Evolutionary conservation across 2,329 filamentous ascomycete genomes (phyloP).

Genomic region (Cordyceps pruinosa): DNA sequence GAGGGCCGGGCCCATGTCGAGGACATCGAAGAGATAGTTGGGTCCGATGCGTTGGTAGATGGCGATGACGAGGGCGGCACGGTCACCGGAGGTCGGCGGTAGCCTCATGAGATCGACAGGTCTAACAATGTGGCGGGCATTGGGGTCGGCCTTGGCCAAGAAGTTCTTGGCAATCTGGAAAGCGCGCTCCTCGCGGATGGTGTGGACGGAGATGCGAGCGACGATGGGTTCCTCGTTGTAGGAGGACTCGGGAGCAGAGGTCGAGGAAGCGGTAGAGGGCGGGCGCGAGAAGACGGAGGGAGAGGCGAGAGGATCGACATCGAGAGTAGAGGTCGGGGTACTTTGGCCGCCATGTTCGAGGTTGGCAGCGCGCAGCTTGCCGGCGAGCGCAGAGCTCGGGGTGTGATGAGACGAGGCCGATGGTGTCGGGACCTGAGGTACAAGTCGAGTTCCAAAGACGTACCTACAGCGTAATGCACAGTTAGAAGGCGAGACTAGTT

Average conservation of each 20-base stretch:
- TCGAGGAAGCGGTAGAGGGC: conserved; percentile 26
- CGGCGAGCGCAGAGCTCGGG: conserved; percentile 37
- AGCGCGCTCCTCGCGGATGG: conserved; percentile 76
- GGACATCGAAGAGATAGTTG: conserved; percentile 63
- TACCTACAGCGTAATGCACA: conserved; percentile 41
- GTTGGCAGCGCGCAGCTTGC: conserved; percentile 36
- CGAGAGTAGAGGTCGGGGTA: conserved; percentile 30
- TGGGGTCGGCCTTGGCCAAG: conserved; percentile 62
- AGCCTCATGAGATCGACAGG: conserved; percentile 75
- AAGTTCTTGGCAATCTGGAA: conserved; percentile 76
- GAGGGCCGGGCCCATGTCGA: conserved; percentile 73
- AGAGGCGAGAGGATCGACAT: conserved; percentile 19
- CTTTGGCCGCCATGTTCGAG: conserved; percentile 32
- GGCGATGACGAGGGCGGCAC: conserved; percentile 64
- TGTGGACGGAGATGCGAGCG: conserved; percentile 75
- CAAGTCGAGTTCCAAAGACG: conserved; percentile 56
- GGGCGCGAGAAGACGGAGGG: conserved; percentile 28
- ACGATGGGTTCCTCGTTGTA: conserved; percentile 62
- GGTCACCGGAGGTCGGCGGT: conserved; percentile 59
- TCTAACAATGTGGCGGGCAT: conserved; percentile 68
- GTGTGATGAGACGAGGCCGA: conserved; percentile 39
- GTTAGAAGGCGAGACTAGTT: conserved; percentile 5
- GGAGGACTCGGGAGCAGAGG: conserved; percentile 38
- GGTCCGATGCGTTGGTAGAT: conserved; percentile 74
- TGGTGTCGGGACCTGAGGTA: conserved; percentile 42